Conservation (phyloP, 1,139 yeast genomes). For the Saccharomyces pastorianus region DNA sequence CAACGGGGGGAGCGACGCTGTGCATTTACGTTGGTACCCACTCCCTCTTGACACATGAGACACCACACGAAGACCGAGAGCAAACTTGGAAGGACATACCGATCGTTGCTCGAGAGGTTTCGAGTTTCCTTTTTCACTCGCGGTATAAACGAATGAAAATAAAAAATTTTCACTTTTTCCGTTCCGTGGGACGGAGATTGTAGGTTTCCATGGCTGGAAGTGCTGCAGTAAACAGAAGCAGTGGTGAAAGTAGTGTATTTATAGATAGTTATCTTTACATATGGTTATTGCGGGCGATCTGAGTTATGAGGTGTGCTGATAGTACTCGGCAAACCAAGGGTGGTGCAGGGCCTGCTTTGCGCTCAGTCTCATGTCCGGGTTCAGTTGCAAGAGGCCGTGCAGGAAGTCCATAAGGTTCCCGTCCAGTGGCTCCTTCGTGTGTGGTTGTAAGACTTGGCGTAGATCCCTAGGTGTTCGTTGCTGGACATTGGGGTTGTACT, state of each 20-base stretch:
- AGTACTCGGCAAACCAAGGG: slow-evolving; percentile 87
- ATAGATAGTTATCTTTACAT: background rate
- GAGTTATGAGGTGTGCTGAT: slow-evolving; percentile 9
- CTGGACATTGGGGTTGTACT: slow-evolving; percentile 77
- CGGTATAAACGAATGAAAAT: background rate
- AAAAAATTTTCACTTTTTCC: background rate
- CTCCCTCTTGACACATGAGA: background rate
- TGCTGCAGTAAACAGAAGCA: background rate
- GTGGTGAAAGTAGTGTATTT: background rate
- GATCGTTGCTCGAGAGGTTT: background rate
- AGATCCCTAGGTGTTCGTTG: slow-evolving; percentile 86
- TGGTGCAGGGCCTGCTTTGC: slow-evolving; percentile 91
- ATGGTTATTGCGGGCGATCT: background rate
- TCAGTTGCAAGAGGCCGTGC: slow-evolving; percentile 72
- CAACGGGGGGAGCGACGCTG: background rate
- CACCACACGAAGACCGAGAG: background rate
- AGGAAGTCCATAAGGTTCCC: slow-evolving; percentile 73
- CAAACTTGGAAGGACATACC: background rate
- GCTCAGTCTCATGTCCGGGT: slow-evolving; percentile 84
- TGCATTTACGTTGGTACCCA: background rate
- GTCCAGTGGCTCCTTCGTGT: slow-evolving; percentile 58
- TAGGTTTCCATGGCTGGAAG: background rate
- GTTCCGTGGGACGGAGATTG: background rate
- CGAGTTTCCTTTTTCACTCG: slow-evolving; percentile 1
- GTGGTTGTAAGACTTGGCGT: slow-evolving; percentile 47